Percentiles rank a stretch among this genome's conserved stretches.
These are phyloP conservation scores for Fusarium incarnatum DNA, from an alignment of 2,329 filamentous ascomycete species.

Conservation along the genomic window DNA sequence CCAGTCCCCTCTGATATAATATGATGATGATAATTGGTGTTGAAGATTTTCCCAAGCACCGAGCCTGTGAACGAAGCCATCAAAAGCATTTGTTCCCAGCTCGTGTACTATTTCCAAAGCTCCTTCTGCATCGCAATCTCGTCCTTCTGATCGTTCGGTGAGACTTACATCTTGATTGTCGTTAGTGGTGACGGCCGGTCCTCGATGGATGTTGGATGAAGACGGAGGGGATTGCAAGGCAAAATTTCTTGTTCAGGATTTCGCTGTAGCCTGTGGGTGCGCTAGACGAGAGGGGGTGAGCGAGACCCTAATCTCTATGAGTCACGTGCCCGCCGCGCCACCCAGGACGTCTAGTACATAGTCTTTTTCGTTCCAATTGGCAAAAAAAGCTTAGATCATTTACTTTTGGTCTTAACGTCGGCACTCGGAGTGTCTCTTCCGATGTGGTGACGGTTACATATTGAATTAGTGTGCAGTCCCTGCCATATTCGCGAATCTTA, in stretches of 20 bases:
- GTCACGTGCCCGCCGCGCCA: too few species aligned
- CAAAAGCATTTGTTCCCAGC: conserved; percentile 35
- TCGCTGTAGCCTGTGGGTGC: too few species aligned
- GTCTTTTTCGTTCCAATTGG: background rate
- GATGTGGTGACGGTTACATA: background rate
- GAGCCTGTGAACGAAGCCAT: conserved; percentile 29
- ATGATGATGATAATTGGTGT: background rate
- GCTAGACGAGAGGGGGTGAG: too few species aligned
- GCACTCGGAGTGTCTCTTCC: background rate
- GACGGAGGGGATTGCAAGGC: conserved; percentile 47
- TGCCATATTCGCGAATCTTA: background rate
- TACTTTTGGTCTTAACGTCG: background rate
- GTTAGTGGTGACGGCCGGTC: conserved; percentile 57
- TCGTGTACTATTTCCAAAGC: conserved; percentile 23
- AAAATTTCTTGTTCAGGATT: too few species aligned
- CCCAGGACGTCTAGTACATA: too few species aligned
- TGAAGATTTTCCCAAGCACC: conserved; percentile 8
- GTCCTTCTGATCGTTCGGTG: conserved; percentile 33
- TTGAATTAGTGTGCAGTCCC: background rate
- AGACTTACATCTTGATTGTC: conserved; percentile 60
- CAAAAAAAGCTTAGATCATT: background rate
- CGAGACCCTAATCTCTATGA: too few species aligned
- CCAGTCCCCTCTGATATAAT: conserved; percentile 32
- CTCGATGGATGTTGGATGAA: conserved; percentile 55
- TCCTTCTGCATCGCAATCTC: conserved; percentile 26